Conservation (phyloP, 2,329 filamentous ascomycete genomes). For the Teratosphaeria nubilosa region DNA sequence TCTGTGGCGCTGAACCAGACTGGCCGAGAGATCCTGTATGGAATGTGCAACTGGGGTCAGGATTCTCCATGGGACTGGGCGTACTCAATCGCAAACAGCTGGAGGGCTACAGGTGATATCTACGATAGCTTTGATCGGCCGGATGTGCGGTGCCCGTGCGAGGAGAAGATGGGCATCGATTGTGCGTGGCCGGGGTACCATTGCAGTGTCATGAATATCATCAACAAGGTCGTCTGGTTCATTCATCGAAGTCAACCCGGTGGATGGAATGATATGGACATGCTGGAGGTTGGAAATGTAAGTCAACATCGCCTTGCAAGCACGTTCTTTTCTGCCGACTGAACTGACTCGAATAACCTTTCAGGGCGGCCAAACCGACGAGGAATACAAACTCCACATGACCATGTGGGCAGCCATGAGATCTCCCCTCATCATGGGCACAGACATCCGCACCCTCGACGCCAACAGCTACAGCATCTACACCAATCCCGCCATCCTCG, state of each 20-base stretch:
- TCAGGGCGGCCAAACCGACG: slow-evolving; percentile 26
- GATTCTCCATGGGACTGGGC: slow-evolving; percentile 41
- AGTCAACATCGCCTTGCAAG: neutral
- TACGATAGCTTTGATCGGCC: slow-evolving; percentile 37
- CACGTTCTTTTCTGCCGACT: neutral
- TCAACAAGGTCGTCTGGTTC: slow-evolving; percentile 38
- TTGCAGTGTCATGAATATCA: slow-evolving; percentile 41
- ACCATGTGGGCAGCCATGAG: slow-evolving; percentile 41
- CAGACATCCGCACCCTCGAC: slow-evolving; percentile 32
- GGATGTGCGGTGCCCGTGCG: slow-evolving; percentile 34
- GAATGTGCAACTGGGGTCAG: slow-evolving; percentile 44
- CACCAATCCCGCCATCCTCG: slow-evolving; percentile 40
- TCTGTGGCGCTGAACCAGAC: slow-evolving; percentile 39
- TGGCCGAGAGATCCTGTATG: slow-evolving; percentile 36
- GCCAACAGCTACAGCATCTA: slow-evolving; percentile 36
- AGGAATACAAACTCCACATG: slow-evolving; percentile 37
- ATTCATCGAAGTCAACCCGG: slow-evolving; percentile 32
- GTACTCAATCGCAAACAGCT: slow-evolving; percentile 37
- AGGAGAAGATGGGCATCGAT: slow-evolving; percentile 27
- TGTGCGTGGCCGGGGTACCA: slow-evolving; percentile 38
- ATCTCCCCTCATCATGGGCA: slow-evolving; percentile 40
- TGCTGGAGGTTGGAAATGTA: slow-evolving; percentile 39
- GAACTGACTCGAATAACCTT: neutral
- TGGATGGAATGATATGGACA: slow-evolving; percentile 41
- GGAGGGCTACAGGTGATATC: slow-evolving; percentile 39